phyloP scores from a whole-genome alignment of 345 rosid genomes.

The Combretum micranthum region DNA sequence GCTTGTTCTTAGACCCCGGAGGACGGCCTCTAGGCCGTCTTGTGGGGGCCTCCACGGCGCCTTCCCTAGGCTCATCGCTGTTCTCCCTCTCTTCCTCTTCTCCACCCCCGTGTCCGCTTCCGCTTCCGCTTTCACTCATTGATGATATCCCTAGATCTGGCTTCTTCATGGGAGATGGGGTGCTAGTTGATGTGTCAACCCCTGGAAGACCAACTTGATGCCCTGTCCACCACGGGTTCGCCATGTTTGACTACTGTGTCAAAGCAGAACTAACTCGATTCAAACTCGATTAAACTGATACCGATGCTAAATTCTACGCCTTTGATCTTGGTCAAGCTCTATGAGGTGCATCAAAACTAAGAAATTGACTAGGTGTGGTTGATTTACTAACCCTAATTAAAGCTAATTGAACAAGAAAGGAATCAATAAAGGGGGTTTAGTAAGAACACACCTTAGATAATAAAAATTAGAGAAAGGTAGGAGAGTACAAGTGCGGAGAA shows the following conservation, averaged over 20 bases:
- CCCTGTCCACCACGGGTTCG: conserved; percentile 53
- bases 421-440: too few species aligned
- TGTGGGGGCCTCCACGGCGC: conserved; percentile 25
- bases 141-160: conserved; percentile 20
- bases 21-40: conserved; percentile 43
- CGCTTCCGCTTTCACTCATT: background rate
- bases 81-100: conserved; percentile 25
- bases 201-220: conserved; percentile 26
- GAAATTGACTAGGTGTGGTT: too few species aligned
- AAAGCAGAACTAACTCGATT: too few species aligned
- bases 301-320: too few species aligned
- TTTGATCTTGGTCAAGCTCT: too few species aligned
- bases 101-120: conserved; percentile 11
- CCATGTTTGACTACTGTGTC: conserved; percentile 23
- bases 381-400: too few species aligned
- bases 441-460: too few species aligned
- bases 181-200: conserved; percentile 15
- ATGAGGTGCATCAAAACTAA: too few species aligned
- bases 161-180: conserved; percentile 15
- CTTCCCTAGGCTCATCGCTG: conserved; percentile 37
- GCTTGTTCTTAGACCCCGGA: conserved; percentile 43
- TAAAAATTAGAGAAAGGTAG: too few species aligned
- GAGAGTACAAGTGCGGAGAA: too few species aligned
- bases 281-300: too few species aligned
- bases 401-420: too few species aligned